These are phyloP conservation scores for Corymbia calophylla DNA, from an alignment of 441 rosid genomes.

Conservation along the genomic window DNA sequence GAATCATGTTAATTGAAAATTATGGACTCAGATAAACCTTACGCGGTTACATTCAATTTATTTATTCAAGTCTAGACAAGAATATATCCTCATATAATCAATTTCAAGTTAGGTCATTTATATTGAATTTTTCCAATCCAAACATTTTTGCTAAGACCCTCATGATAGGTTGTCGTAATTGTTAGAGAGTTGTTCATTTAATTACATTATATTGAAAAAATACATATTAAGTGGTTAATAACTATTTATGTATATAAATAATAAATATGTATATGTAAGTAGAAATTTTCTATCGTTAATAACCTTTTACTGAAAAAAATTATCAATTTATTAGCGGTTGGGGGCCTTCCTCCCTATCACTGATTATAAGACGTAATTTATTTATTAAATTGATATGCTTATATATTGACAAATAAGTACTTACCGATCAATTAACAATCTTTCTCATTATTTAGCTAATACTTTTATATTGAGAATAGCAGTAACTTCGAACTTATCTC, in stretches of 20 bases:
- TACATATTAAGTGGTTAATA: neutral
- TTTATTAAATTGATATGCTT: no score
- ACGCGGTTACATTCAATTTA: neutral
- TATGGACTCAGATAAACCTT: neutral
- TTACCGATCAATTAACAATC: no score
- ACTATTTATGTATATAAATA: neutral
- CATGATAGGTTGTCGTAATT: neutral
- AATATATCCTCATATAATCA: neutral
- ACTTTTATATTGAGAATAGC: neutral
- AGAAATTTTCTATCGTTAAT: no score
- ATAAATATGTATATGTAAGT: no score
- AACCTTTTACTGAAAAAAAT: no score
- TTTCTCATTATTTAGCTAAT: neutral
- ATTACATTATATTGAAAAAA: neutral
- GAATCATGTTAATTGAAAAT: neutral
- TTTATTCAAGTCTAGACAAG: neutral
- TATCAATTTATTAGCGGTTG: no score
- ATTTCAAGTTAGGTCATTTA: neutral
- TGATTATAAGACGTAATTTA: no score
- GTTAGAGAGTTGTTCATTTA: accelerated
- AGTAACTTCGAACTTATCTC: neutral
- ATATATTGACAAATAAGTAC: no score
- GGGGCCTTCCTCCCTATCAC: no score
- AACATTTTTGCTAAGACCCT: accelerated
- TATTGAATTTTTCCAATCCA: neutral